These are phyloP conservation scores for Avena atlantica DNA, from an alignment of 176 grass and related monocot species.

Conservation along the genomic window DNA sequence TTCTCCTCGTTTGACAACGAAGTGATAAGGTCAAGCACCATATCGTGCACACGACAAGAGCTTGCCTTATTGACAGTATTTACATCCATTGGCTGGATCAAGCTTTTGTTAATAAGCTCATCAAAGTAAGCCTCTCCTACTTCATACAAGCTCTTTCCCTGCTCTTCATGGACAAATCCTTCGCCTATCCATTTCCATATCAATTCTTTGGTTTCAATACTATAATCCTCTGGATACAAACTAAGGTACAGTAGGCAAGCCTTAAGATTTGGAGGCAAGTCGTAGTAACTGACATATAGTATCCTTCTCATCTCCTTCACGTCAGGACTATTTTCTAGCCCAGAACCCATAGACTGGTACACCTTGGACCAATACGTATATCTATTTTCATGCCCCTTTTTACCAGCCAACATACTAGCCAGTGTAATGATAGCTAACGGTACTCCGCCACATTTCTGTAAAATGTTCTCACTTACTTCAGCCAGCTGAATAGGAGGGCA, in stretches of 20 bases:
- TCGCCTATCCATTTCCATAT: slow-evolving; percentile 33
- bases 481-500: too few species aligned
- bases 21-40: neutral
- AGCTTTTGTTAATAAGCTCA: slow-evolving; percentile 16
- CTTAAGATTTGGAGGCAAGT: neutral
- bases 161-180: neutral
- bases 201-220: neutral
- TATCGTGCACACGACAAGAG: neutral
- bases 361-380: slow-evolving; percentile 1
- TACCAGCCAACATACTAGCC: neutral
- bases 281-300: slow-evolving; percentile 27
- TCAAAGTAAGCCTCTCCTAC: neutral
- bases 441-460: neutral
- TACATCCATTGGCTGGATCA: neutral
- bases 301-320: slow-evolving; percentile 1
- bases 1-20: neutral
- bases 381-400: neutral
- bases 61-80: neutral
- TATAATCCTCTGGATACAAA: neutral
- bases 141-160: neutral
- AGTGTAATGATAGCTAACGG: slow-evolving; percentile 42
- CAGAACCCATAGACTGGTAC: slow-evolving; percentile 14
- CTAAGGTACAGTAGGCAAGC: slow-evolving; percentile 19
- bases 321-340: neutral
- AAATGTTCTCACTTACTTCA: too few species aligned